Conservation (phyloP, 2,329 filamentous ascomycete genomes). For the Nigrospora oryzae region DNA sequence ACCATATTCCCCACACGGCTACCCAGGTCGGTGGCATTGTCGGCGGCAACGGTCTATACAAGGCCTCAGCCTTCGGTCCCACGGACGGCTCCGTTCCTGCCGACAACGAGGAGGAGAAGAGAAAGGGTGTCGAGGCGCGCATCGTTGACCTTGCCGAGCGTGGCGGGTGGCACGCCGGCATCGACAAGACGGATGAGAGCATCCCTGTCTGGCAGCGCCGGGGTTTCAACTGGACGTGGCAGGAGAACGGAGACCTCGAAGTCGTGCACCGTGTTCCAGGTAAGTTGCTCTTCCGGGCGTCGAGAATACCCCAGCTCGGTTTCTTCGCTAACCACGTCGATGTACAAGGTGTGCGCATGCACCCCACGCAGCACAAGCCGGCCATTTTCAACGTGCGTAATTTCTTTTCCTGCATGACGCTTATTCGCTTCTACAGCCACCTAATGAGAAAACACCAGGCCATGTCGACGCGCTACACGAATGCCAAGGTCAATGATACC, state of each 20-base stretch:
- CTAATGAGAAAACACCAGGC: no score
- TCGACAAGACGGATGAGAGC: neutral
- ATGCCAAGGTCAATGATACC: no score
- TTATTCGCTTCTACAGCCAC: no score
- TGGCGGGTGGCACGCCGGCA: neutral
- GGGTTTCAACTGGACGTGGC: neutral
- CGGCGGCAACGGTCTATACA: neutral
- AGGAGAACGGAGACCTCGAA: neutral
- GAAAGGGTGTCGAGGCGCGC: neutral
- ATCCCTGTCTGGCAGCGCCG: neutral
- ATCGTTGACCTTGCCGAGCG: neutral
- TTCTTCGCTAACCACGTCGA: no score
- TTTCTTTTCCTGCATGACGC: no score
- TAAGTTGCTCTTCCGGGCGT: neutral
- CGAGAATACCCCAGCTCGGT: no score
- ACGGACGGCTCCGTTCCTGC: neutral
- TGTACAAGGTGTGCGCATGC: neutral
- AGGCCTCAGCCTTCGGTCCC: neutral
- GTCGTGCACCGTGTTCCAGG: neutral
- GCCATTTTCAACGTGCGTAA: no score
- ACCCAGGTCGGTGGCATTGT: neutral
- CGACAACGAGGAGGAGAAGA: neutral
- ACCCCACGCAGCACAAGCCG: no score
- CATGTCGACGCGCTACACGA: no score
- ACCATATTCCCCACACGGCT: neutral